Conservation (phyloP, 2,329 filamentous ascomycete genomes). For the Allantophomopsis cytisporea region DNA sequence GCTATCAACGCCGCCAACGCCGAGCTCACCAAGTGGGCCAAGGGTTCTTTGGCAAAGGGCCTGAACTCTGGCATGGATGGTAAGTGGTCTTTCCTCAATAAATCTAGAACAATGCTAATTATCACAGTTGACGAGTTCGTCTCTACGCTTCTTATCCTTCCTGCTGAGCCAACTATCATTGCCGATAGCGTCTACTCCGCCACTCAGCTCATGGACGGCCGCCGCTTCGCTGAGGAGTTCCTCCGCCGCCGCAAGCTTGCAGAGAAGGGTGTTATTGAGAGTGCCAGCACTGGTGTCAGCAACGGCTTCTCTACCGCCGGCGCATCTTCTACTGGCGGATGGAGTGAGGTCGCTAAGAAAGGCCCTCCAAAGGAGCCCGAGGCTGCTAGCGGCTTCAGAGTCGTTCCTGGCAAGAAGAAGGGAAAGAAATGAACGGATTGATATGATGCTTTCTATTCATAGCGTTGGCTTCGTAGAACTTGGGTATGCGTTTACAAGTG, state of each 20-base stretch:
- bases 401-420: conserved; percentile 89
- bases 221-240: conserved; percentile 90
- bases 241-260: conserved; percentile 85
- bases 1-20: conserved; percentile 49
- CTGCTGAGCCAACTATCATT: conserved; percentile 67
- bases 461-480: too few species aligned
- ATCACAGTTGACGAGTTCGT: conserved; percentile 56
- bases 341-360: conserved; percentile 98
- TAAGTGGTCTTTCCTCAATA: conserved; percentile 22
- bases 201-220: conserved; percentile 81
- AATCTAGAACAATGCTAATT: background rate
- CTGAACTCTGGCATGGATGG: conserved; percentile 54
- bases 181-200: conserved; percentile 80
- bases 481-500: too few species aligned
- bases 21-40: conserved; percentile 90
- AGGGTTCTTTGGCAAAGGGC: conserved; percentile 64
- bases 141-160: conserved; percentile 59
- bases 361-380: conserved; percentile 34
- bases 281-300: conserved; percentile 38
- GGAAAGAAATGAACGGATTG: conserved; percentile 46
- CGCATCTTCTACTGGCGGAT: conserved; percentile 49
- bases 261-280: conserved; percentile 77
- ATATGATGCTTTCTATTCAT: too few species aligned
- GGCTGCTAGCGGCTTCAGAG: conserved; percentile 62
- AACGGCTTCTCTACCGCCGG: conserved; percentile 25